Evolutionary conservation across 106 monocot species (phyloP).

Genomic region (Agapanthus africanus): DNA sequence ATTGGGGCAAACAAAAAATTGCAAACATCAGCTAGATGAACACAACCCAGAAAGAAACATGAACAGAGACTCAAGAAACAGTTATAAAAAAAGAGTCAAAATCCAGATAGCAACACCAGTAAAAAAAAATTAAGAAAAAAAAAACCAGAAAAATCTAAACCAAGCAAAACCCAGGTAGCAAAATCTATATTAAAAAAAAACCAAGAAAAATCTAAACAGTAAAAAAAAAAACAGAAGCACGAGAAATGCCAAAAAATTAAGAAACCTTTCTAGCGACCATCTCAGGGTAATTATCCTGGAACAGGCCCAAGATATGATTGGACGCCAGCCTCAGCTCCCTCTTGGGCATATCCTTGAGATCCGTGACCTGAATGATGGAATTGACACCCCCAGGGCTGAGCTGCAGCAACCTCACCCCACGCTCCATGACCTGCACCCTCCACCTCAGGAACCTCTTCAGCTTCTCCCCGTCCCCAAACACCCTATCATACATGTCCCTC

Average conservation of each 20-base stretch:
- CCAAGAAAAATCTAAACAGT: background rate
- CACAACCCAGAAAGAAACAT: too few species aligned
- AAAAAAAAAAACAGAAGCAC: too few species aligned
- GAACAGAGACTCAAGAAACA: too few species aligned
- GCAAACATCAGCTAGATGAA: too few species aligned
- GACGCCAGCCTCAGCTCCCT: slow-evolving; percentile 67
- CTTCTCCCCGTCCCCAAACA: slow-evolving; percentile 36
- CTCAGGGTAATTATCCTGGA: slow-evolving; percentile 98
- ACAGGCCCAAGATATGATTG: slow-evolving; percentile 57
- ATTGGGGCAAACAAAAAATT: too few species aligned
- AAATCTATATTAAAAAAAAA: background rate
- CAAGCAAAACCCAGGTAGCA: too few species aligned
- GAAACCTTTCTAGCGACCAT: slow-evolving; percentile 75
- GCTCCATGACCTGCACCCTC: slow-evolving; percentile 38
- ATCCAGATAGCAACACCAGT: too few species aligned
- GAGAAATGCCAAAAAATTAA: too few species aligned
- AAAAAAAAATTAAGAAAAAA: too few species aligned
- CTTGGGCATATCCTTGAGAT: slow-evolving; percentile 93
- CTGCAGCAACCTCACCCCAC: slow-evolving; percentile 30
- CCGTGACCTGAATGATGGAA: slow-evolving; percentile 91
- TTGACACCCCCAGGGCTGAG: slow-evolving; percentile 63
- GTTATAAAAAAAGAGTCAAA: too few species aligned
- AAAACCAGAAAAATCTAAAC: too few species aligned
- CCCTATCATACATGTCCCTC: slow-evolving; percentile 29
- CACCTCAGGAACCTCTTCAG: slow-evolving; percentile 26